Percentiles rank a stretch among this genome's conserved stretches.
These are phyloP conservation scores for Crithidia sp. DNA, from an alignment of 208 protist genomes.

Conservation along the genomic window DNA sequence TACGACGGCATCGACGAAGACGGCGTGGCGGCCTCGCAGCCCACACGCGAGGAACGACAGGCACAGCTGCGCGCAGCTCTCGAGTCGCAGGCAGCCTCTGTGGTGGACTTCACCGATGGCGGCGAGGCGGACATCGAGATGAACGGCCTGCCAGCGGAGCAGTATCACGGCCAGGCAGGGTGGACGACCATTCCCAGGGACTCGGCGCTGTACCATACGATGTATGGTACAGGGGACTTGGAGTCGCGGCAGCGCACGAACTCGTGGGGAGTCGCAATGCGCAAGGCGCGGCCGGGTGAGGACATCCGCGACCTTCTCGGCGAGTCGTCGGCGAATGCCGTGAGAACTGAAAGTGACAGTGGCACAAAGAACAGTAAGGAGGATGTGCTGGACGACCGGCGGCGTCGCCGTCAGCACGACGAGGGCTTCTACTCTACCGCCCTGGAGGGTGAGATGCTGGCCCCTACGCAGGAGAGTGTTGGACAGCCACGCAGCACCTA, in stretches of 20 bases:
- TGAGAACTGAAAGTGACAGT: too few relatives aligned
- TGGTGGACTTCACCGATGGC: conserved; percentile 82
- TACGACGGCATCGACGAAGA: conserved; percentile 81
- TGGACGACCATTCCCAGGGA: conserved; percentile 83
- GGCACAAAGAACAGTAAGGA: too few relatives aligned
- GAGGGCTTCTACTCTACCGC: conserved; percentile 53
- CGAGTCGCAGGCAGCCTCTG: conserved; percentile 59
- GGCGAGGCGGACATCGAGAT: conserved; percentile 83
- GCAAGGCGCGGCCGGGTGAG: conserved; percentile 1
- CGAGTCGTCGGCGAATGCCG: conserved; percentile 6
- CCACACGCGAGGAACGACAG: conserved; percentile 51
- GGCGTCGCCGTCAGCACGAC: conserved; percentile 53
- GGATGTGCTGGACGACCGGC: conserved; percentile 52
- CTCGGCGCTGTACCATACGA: conserved; percentile 74
- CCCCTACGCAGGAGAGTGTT: conserved; percentile 64
- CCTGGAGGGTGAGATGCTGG: conserved; percentile 71
- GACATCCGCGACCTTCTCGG: conserved; percentile 20
- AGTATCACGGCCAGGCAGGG: conserved; percentile 73
- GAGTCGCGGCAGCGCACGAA: conserved; percentile 84
- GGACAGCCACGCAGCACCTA: conserved; percentile 84
- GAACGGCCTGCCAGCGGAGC: conserved; percentile 59
- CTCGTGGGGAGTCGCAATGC: conserved; percentile 60
- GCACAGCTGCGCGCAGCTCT: conserved; percentile 61
- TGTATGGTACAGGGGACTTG: conserved; percentile 59
- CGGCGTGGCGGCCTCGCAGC: conserved; percentile 32